These are phyloP conservation scores for Syzygium syzygioides DNA, from an alignment of 441 rosid genomes.

Conservation along the genomic window DNA sequence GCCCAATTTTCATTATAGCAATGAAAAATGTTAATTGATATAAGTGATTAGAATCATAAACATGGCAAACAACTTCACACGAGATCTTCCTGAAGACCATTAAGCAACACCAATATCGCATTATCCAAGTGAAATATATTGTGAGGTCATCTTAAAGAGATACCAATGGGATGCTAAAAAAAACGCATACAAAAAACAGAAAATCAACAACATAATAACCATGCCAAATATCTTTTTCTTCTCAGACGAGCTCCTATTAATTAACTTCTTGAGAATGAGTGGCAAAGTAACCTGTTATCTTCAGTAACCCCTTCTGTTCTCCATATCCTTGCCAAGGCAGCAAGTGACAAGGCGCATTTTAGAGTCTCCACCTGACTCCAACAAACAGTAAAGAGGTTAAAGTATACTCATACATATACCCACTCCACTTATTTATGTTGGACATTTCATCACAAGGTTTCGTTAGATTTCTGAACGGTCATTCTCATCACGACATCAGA, in stretches of 20 bases:
- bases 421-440: background rate
- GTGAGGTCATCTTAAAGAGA: background rate
- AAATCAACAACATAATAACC: background rate
- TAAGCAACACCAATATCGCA: background rate
- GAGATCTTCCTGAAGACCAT: background rate
- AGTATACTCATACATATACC: background rate
- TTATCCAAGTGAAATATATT: background rate
- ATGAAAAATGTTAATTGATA: background rate
- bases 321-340: constrained; percentile 85
- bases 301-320: constrained; percentile 74
- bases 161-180: background rate
- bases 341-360: constrained; percentile 77
- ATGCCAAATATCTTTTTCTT: background rate
- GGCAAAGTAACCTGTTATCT: constrained; percentile 59
- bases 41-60: background rate
- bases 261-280: background rate
- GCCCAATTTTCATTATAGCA: background rate
- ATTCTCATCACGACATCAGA: background rate
- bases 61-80: background rate
- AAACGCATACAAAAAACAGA: background rate
- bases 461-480: background rate
- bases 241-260: background rate
- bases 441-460: background rate
- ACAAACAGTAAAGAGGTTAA: background rate
- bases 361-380: constrained; percentile 77